phyloP scores from a whole-genome alignment of 2,329 filamentous ascomycete genomes.

The Plenodomus tracheiphilus region DNA sequence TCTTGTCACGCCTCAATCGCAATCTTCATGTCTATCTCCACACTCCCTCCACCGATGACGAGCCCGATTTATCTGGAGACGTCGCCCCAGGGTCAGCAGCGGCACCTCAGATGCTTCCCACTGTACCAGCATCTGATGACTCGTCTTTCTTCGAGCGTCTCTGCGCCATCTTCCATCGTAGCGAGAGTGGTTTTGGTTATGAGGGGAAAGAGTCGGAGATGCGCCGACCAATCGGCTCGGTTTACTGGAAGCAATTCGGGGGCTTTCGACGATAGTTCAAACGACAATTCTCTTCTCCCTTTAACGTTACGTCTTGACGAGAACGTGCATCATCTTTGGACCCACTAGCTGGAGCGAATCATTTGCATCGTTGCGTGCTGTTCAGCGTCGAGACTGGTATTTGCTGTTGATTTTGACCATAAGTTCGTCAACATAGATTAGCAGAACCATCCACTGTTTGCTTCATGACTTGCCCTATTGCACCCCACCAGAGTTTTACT shows the following conservation, averaged over 20 bases:
- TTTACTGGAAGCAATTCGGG: slow-evolving; percentile 33
- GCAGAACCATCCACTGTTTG: not conserved
- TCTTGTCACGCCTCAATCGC: slow-evolving; percentile 24
- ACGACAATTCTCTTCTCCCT: not conserved
- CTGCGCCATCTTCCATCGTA: slow-evolving; percentile 25
- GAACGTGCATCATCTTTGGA: not conserved
- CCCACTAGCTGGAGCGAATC: not conserved
- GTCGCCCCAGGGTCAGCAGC: slow-evolving; percentile 41
- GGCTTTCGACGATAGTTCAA: slow-evolving; percentile 11
- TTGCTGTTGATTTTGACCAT: not conserved
- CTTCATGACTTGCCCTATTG: not conserved
- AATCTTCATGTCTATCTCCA: slow-evolving; percentile 28
- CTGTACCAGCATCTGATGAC: slow-evolving; percentile 17
- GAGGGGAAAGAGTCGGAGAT: slow-evolving; percentile 41
- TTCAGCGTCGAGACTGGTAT: not conserved
- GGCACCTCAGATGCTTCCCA: slow-evolving; percentile 38
- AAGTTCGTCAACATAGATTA: not conserved
- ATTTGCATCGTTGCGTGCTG: not conserved
- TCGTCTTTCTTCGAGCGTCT: slow-evolving; percentile 23
- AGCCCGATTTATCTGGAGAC: slow-evolving; percentile 38
- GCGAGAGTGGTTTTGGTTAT: slow-evolving; percentile 32
- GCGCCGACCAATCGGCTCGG: slow-evolving; percentile 36
- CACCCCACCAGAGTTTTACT: too few species aligned
- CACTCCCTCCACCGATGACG: slow-evolving; percentile 18
- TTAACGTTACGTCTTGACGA: not conserved